Base-by-base conservation (phyloP, 768 basidiomycete genomes). In the Thelephora aurantiotincta region DNA sequence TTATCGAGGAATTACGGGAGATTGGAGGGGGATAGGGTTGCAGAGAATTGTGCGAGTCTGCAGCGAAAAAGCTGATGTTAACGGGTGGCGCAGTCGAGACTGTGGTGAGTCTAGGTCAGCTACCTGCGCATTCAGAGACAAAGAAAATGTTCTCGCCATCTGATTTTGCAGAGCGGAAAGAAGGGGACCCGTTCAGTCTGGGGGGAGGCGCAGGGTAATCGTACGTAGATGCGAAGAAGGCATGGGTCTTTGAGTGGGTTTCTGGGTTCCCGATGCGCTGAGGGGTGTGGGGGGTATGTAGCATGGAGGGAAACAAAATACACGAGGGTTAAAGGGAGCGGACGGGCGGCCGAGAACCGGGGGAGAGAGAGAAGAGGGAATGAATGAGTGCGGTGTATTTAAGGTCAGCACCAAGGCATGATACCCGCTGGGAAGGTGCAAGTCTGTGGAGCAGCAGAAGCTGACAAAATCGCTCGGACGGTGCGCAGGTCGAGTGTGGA, bases 121-220 rank as follows among this genome's bases (percentile, higher is more conserved):
- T 47, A 41, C 16, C 11, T 19, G 45, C 22, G 38, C 52, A 55
- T 45, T 50, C 49, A 50, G 22, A 48, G 45, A 51, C 23, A 13
- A 45, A 18, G 14, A 44, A 48, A 13, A 23, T 16, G 23, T 34
- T 35, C 12, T 36, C 42, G 19, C 37, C 37, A 35, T 26, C 43
- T 22, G 55, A 51, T 12, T 47, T 42, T 19, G 48, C 33, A 1
- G 50, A 51, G 36, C 51, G 55, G 44, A 48, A 14, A 7, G 58
- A 54, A 26, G 33, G 34, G 2, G 50, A 19, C 33, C 22, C 48
- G 18, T 50, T 45, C 6, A 53, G 49, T 20, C 53, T 63, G 0
- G 60, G 59, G 3, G 59, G 71, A 62, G 44, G 68, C 66, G 34
- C 68, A 62, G 58, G 73, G 5, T 65, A 73, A 72, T 67, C 65